Conservation (phyloP, 2,329 filamentous ascomycete species). For the Sarocladium brachiariae region DNA sequence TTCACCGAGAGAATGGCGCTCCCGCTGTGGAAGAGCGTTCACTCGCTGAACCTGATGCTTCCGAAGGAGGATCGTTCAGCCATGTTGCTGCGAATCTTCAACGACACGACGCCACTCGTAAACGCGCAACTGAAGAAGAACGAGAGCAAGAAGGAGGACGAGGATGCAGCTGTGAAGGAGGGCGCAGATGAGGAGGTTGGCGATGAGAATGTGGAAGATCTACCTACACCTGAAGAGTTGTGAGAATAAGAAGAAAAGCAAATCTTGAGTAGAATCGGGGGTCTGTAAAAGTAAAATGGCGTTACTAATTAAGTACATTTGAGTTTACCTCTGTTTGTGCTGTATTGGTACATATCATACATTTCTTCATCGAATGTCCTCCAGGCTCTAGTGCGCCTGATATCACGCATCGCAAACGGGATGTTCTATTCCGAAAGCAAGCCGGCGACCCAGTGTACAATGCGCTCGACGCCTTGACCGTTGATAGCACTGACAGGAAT, state of each 20-base stretch:
- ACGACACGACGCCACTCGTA: conserved; percentile 78
- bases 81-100: conserved; percentile 85
- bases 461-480: conserved; percentile 71
- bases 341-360: too few species aligned
- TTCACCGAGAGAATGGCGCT: conserved; percentile 76
- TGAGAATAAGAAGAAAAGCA: neutral
- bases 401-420: too few species aligned
- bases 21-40: conserved; percentile 88
- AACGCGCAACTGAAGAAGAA: conserved; percentile 56
- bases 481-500: conserved; percentile 88
- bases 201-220: conserved; percentile 25
- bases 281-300: neutral
- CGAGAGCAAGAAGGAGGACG: conserved; percentile 29
- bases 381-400: too few species aligned
- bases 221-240: conserved; percentile 27
- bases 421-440: conserved; percentile 50
- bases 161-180: conserved; percentile 17
- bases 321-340: too few species aligned
- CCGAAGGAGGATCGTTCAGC: conserved; percentile 93
- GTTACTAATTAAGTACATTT: neutral
- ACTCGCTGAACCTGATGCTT: conserved; percentile 92
- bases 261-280: neutral
- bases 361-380: too few species aligned
- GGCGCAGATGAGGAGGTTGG: conserved; percentile 13
- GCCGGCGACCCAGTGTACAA: conserved; percentile 66